phyloP scores from a whole-genome alignment of 2,329 filamentous ascomycete genomes.

The Fusarium torreyae region DNA sequence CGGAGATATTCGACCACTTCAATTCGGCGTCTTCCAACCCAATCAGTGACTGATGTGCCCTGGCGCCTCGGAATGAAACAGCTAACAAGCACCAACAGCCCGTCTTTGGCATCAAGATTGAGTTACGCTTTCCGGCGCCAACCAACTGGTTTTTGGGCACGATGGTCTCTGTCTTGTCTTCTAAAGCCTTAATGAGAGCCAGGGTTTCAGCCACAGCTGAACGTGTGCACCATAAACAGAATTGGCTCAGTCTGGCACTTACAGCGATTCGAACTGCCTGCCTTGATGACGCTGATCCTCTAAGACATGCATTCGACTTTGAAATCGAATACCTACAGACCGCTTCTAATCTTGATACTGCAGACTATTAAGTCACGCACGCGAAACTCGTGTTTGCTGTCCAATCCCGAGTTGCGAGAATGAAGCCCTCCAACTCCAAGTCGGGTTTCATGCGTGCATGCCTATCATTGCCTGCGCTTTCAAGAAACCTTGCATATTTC shows the following conservation, averaged over 20 bases:
- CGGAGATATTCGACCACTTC: conserved; percentile 6
- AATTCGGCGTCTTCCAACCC: background rate
- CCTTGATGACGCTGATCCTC: conserved; percentile 12
- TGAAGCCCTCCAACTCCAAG: conserved; percentile 31
- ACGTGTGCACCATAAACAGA: conserved; percentile 13
- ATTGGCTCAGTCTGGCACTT: conserved; percentile 13
- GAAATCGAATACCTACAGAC: conserved; percentile 20
- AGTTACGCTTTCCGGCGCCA: background rate
- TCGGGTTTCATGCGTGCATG: conserved; percentile 8
- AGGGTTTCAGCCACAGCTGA: conserved; percentile 38
- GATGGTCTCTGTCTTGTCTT: conserved; percentile 1
- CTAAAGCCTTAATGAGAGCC: background rate
- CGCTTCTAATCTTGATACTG: conserved; percentile 14
- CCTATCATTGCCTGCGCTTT: conserved; percentile 15
- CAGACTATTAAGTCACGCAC: conserved; percentile 6
- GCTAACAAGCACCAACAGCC: background rate
- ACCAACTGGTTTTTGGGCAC: background rate
- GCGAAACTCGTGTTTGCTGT: conserved; percentile 13
- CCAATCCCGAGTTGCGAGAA: conserved; percentile 36
- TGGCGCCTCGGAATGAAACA: conserved; percentile 18
- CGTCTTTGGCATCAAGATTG: conserved; percentile 7
- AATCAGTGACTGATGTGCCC: conserved; percentile 1
- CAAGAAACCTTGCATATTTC: conserved; percentile 16
- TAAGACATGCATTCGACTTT: conserved; percentile 3
- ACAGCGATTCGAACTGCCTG: conserved; percentile 11